Evolutionary conservation across 208 protist genomes (phyloP).

Genomic region (Crithidia brevicula): DNA sequence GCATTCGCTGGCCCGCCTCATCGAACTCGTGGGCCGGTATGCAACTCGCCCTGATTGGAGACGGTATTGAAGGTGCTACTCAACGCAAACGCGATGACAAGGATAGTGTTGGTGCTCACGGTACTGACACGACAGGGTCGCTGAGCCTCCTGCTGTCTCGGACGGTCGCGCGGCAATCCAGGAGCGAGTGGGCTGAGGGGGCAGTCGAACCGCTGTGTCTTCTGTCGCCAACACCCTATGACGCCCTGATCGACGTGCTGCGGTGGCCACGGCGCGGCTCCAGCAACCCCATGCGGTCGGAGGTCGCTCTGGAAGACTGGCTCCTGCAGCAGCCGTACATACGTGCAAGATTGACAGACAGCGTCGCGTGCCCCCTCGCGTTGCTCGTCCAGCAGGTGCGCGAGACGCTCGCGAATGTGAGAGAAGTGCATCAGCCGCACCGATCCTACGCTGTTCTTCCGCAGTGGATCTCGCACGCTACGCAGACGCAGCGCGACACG

Average conservation of each 20-base stretch:
- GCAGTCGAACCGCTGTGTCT: slow-evolving; percentile 22
- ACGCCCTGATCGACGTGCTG: slow-evolving; percentile 30
- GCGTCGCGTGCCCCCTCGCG: slow-evolving; percentile 9
- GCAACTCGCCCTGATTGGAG: slow-evolving; percentile 20
- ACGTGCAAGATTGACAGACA: slow-evolving; percentile 9
- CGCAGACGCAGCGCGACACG: slow-evolving; percentile 27
- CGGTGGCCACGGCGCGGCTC: slow-evolving; percentile 20
- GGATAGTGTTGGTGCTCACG: neutral
- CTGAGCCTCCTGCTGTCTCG: slow-evolving; percentile 20
- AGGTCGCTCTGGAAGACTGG: slow-evolving; percentile 35
- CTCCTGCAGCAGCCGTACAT: slow-evolving; percentile 20
- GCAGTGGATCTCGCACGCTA: slow-evolving; percentile 21
- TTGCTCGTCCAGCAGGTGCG: slow-evolving; percentile 26
- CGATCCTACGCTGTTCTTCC: neutral
- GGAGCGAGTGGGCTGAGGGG: neutral
- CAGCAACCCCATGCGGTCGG: slow-evolving; percentile 11
- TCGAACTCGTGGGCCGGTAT: slow-evolving; percentile 19
- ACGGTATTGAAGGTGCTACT: no score
- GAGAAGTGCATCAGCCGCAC: neutral
- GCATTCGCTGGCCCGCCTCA: slow-evolving; percentile 22
- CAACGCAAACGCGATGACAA: no score
- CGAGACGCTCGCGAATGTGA: slow-evolving; percentile 12
- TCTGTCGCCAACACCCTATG: slow-evolving; percentile 21
- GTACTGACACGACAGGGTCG: neutral
- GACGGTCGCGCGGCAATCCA: neutral